Evolutionary conservation across 306 rosid genomes (phyloP).

Genomic region (Pterocarpus santalinus): DNA sequence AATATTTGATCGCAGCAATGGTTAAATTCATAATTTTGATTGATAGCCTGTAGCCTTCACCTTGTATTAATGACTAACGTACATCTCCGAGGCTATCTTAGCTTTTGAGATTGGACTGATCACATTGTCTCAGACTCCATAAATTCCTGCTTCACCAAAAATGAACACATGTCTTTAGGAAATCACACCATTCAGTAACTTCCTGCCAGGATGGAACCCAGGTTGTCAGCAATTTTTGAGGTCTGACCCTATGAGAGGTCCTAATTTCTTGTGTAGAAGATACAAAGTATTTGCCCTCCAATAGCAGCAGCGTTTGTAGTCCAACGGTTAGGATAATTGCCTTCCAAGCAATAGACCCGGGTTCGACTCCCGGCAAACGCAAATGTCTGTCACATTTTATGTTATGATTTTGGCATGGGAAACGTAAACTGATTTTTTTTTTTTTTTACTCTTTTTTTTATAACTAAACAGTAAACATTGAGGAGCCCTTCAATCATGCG

Average conservation of each 20-base stretch:
- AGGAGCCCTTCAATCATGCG: neutral
- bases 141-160: neutral
- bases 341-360: slow-evolving; percentile 75
- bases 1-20: too few species aligned
- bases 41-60: neutral
- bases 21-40: neutral
- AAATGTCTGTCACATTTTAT: neutral
- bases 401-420: too few species aligned
- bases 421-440: neutral
- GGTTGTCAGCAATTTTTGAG: too few species aligned
- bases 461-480: too few species aligned
- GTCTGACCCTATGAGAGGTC: too few species aligned
- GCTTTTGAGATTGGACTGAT: neutral
- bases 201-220: neutral
- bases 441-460: too few species aligned
- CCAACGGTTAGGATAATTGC: slow-evolving; percentile 80
- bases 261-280: too few species aligned
- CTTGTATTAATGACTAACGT: neutral
- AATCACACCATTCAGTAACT: neutral
- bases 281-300: too few species aligned
- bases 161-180: neutral
- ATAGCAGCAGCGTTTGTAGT: slow-evolving; percentile 50
- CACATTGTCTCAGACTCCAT: neutral
- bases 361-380: slow-evolving; percentile 69
- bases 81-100: neutral